Evolutionary conservation across 192 early-diverging fungal species (phyloP), one percentile per base, ranked within the genome.

Genomic region (Entomortierella chlamydospora): DNA sequence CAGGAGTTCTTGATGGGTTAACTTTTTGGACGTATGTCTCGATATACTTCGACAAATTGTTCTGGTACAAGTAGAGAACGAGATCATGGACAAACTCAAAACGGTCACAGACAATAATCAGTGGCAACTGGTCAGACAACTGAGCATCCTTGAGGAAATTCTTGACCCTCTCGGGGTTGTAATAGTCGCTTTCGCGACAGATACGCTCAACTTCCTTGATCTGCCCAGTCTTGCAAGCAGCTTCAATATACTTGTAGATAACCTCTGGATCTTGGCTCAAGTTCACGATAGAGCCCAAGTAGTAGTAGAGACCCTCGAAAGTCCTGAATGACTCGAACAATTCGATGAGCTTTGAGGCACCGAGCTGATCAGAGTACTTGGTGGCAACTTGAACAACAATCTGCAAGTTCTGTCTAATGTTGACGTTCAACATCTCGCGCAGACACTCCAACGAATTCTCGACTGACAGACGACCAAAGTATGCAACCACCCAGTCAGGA

Each of bases 11-110:
- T 30, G 89, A 73, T 8, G 98, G 88, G 83, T 99, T 99, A 61
- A 99, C 97, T 74, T 96, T 97, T 72, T 99, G 98, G n/a, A 99
- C 98, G 72, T 99, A 99, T 22, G 97, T 92, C 84, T 98, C 98
- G 77, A 99, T 98, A 85, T 95, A 98, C 87, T 97, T 96, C 82
- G 87, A 92, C 72, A 95, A 80, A 61, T 92, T 92, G 85, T 96
- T 96, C 64, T 97, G 95, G 86, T 98, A 98, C 76, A 99, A 84
- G 56, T 95, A 97, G 34, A 99, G 88, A 9, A 99, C 95, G 29
- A 99, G 85, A 67, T 99, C 98, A 71, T 99, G 97, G 41, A 99
- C 97, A 88, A 93, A 99, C 83, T 94, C 90, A 73, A 93, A 95
- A 53, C 98, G 92, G 81, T 99, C 98, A 86, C 98, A 99, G 33